Base-by-base conservation (phyloP, 345 rosid species). In the Laguncularia racemosa region DNA sequence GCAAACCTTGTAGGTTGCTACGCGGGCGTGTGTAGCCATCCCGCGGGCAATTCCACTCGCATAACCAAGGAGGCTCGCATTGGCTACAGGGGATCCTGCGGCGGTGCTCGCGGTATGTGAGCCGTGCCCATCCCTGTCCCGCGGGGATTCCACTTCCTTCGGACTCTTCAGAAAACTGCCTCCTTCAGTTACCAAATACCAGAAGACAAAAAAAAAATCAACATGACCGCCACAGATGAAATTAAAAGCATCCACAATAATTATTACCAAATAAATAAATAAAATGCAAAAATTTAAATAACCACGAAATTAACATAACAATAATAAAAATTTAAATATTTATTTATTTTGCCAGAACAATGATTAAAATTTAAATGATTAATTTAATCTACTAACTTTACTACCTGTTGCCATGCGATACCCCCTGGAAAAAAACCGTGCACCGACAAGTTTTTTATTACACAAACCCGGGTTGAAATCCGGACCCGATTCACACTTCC, bases 91-190 rank as follows among this genome's bases (percentile, higher is more conserved):
- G 20, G 86, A 71, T 4, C 98, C 96, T 6, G 95, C 95, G 21
- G 95, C 96, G 0, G 95, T 92, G 51, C 79, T 79, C 0, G 91
- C 84, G 13, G 95, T 86, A 72, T 92, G 98, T 2, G 96, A 89
- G 0, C 98, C 98, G 18, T 92, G 98, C 0, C 98, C 98, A 26
- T 89, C 89, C 1, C 12, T 58, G 48, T 91, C 98, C 6, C 88
- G 83, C 1, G 98, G 95, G 16, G 98, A 86, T 23, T 69, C 87
- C 17, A 68, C 23, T 59, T 88, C 92, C 49, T 65, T 75, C 0
- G 70, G 46, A 13, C 74, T 81, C 47, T 44, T 72, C 3, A 74
- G 45, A 63, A 62, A 65, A 49, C 73, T 60, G 6, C 83, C 86
- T 19, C 71, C 71, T 65, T 40, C 38, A 23, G 38, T 20, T 20